Evolutionary conservation across 345 rosid species (phyloP), one percentile per base, ranked within the genome.

Genomic region (Trapa bicornis): DNA sequence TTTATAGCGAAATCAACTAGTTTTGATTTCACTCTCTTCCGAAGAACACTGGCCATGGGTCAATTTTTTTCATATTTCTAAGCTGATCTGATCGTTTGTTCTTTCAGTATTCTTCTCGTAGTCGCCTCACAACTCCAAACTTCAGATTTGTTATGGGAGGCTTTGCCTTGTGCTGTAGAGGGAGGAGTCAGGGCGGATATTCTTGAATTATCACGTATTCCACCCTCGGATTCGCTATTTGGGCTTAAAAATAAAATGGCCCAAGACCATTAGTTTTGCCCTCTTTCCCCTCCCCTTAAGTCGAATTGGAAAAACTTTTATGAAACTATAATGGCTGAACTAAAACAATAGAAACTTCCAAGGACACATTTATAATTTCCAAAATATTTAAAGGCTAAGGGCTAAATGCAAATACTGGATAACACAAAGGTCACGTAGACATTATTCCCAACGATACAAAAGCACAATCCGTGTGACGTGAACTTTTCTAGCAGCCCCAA

Each of bases 1-100:
- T 89, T 86, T 17, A 85, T 52, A 41, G 92, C 88, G 71, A 92
- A 92, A 9, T 96, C 89, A 15, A 83, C 89, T 16, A 92, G 65
- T 74, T 86, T 14, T 91, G 86, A 62, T 66, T 87, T 74, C 80
- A 92, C 69, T 89, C 95, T 35, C 96, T 78, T 84, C 73, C 82
- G 89, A 89, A 89, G 87, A 89, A 87, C 29, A 92, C 64, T 13
- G 68, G 42, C 75, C 73, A 68, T 10, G 73, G 71, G 52, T 75
- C 79, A 66, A 78, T 75, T 58, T 53, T 65, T 65, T 50, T 64
- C 70, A 71, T 52, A 68, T 65, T 64, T 35, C 32, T 29, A 45
- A 45, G 48, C 12, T 45, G 38, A 64, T 29, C 17, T 37, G 36
- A 65, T 35, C 2, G 47, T 62, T 10, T n/a, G 38, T 61, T 16